Conservation (phyloP, 2,329 filamentous ascomycete genomes). For the Teratosphaeria destructans region DNA sequence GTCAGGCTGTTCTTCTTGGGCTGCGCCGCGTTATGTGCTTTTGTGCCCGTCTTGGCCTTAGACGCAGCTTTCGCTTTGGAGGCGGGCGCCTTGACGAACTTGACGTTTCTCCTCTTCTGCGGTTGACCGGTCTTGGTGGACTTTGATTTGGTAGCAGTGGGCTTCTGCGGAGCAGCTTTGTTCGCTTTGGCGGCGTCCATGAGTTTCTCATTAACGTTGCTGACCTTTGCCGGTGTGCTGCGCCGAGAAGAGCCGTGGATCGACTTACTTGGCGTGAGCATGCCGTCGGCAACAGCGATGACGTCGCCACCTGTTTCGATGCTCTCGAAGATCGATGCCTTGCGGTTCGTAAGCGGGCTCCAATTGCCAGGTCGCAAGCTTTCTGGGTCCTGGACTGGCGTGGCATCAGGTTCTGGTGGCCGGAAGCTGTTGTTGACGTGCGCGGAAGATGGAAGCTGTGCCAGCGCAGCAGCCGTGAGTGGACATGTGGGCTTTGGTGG, state of each 20-base stretch:
- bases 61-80: conserved; percentile 8
- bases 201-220: conserved; percentile 13
- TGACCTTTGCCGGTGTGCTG: conserved; percentile 12
- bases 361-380: conserved; percentile 10
- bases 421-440: conserved; percentile 24
- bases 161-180: conserved; percentile 7
- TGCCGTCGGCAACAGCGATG: conserved; percentile 13
- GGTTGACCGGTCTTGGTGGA: conserved; percentile 3
- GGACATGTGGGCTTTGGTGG: conserved; percentile 4
- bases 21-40: conserved; percentile 1
- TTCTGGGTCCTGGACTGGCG: conserved; percentile 10
- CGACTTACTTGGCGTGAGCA: conserved; percentile 26
- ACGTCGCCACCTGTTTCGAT: conserved; percentile 20
- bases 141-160: conserved; percentile 5
- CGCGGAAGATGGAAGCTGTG: conserved; percentile 9
- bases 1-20: conserved; percentile 6
- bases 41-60: conserved; percentile 7
- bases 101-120: conserved; percentile 17
- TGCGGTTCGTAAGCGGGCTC: conserved; percentile 12
- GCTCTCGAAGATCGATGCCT: conserved; percentile 13
- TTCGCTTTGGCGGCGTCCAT: conserved; percentile 4
- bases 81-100: conserved; percentile 13
- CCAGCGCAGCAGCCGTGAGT: conserved; percentile 8
- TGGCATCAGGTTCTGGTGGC: conserved; percentile 14
- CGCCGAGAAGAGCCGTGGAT: conserved; percentile 4